A percentile compares a stretch with the other conserved stretches of the same genome.
Conservation (phyloP, 1,284 basidiomycete genomes). For the Malassezia obtusa region DNA sequence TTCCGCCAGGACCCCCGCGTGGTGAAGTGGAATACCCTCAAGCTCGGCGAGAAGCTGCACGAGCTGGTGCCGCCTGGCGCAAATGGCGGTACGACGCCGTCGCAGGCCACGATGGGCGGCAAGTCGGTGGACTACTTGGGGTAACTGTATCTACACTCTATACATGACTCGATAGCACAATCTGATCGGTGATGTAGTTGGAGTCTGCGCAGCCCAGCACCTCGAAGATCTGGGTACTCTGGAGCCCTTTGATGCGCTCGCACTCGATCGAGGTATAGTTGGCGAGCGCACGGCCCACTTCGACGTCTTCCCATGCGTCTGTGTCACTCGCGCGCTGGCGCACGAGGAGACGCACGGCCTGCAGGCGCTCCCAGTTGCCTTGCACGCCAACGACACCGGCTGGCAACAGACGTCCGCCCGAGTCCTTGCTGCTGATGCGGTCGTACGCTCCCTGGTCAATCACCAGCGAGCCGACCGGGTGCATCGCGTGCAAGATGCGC, state of each 20-base stretch:
- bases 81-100: conserved; percentile 21
- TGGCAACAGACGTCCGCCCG: conserved; percentile 77
- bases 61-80: conserved; percentile 37
- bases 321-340: background rate
- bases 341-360: conserved; percentile 78
- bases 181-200: conserved; percentile 79
- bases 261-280: conserved; percentile 95
- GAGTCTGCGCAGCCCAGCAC: conserved; percentile 85
- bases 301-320: conserved; percentile 42
- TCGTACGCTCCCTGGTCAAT: conserved; percentile 79
- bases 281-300: conserved; percentile 84
- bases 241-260: conserved; percentile 65
- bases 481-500: conserved; percentile 87
- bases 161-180: conserved; percentile 20
- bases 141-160: background rate
- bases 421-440: conserved; percentile 71
- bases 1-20: conserved; percentile 70
- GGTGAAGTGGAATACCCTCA: conserved; percentile 69
- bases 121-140: conserved; percentile 15
- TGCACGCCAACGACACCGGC: conserved; percentile 78
- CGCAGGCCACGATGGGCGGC: conserved; percentile 16
- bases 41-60: conserved; percentile 61
- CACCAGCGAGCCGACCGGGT: conserved; percentile 74
- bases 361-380: conserved; percentile 83
- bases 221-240: conserved; percentile 64